Evolutionary conservation across 305 asterid species (phyloP), one percentile per base, ranked within the genome.

Genomic region (Petunia hybrid): DNA sequence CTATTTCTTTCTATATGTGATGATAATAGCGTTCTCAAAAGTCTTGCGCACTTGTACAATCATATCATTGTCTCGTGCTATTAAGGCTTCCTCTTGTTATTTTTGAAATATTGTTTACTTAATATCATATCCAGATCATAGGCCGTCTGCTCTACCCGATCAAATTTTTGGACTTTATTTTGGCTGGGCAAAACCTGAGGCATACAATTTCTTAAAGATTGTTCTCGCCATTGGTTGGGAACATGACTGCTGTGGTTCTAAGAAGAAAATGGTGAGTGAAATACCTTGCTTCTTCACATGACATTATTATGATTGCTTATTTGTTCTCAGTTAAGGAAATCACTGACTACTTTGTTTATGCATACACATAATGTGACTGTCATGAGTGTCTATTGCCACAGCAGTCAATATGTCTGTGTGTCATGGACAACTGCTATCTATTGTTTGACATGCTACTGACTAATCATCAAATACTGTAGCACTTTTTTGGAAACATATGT

Each of bases 91-190:
- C 13, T 36, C n/a, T 12, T 36, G 70, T 45, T 12, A 35, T 56
- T 13, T 48, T 8, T 45, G 31, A 43, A 42, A 64, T n/a, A 43
- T 16, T 43, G 65, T 36, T 74, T 13, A 74, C 78, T 51, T 6
- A 51, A 36, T 46, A 53, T 74, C 78, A 74, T 74, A 83, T 85
- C 73, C 87, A 95, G 99, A 91, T 85, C 86, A 80, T 38, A 89
- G 85, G 78, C 75, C 71, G 48, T 67, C 82, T 48, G 73, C 31
- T 83, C 89, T 95, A 78, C 93, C 97, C 22, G 88, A 85, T 88
- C 98, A 93, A 91, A 85, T 89, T 77, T 91, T 89, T 89, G 99
- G 99, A 67, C 87, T 91, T 79, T 87, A 85, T 87, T 83, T 93
- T 80, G 99, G 97, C 51, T 93, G 98, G 98, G 97, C 84, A 75